Conservation (phyloP, 2,329 filamentous ascomycete genomes). For the Microsporum ferrugineum region DNA sequence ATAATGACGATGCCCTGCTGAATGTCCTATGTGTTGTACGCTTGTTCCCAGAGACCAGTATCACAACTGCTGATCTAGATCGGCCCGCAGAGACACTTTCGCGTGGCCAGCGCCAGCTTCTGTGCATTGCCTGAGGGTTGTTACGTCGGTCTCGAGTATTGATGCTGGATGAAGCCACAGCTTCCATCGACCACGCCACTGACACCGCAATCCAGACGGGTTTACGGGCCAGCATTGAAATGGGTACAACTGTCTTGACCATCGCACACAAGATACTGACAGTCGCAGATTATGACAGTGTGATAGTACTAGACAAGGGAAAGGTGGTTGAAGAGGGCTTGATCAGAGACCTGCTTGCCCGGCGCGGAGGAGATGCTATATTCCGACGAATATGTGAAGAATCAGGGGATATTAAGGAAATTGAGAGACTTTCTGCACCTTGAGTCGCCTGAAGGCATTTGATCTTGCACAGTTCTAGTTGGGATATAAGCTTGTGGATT, state of each 20-base stretch:
- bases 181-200: constrained; percentile 52
- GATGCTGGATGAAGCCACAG: constrained; percentile 56
- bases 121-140: constrained; percentile 52
- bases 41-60: neutral
- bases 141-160: constrained; percentile 50
- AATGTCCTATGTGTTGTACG: constrained; percentile 51
- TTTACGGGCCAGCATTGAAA: constrained; percentile 46
- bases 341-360: neutral
- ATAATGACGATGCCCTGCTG: constrained; percentile 94
- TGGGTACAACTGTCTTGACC: constrained; percentile 52
- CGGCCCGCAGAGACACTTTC: constrained; percentile 39
- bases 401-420: neutral
- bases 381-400: too few relatives aligned
- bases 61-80: constrained; percentile 35
- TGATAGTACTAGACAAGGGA: constrained; percentile 44
- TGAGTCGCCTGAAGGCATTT: too few relatives aligned
- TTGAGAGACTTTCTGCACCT: neutral
- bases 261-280: constrained; percentile 55
- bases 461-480: too few relatives aligned
- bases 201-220: constrained; percentile 46
- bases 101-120: constrained; percentile 55
- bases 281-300: constrained; percentile 47
- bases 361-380: too few relatives aligned
- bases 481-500: too few relatives aligned
- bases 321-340: constrained; percentile 23